These are phyloP conservation scores for Chimonanthus praecox DNA, from an alignment of 164 flowering plant genomes.

Conservation along the genomic window DNA sequence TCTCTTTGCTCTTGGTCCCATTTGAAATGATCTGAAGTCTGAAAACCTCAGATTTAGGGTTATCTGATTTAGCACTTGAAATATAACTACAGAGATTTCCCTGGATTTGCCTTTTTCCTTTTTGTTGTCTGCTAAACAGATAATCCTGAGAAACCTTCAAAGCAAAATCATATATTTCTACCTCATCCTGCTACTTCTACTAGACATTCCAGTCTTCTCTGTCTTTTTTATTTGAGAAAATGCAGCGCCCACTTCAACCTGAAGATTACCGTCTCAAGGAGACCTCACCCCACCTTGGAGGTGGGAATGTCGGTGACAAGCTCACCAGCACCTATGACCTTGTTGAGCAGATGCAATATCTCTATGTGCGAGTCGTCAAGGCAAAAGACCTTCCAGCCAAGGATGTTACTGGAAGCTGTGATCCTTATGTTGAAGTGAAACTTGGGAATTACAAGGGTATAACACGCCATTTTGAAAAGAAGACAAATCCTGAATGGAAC, in stretches of 20 bases:
- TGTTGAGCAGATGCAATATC: conserved; percentile 65
- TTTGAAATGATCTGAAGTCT: neutral
- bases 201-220: neutral
- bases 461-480: conserved; percentile 23
- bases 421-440: conserved; percentile 29
- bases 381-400: conserved; percentile 25
- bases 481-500: conserved; percentile 30
- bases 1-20: neutral
- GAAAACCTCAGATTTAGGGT: neutral
- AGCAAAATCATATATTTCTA: neutral
- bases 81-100: neutral
- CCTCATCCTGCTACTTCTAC: conserved; percentile 4
- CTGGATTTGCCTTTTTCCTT: neutral
- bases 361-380: conserved; percentile 26
- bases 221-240: neutral
- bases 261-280: conserved; percentile 72
- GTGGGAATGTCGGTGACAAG: conserved; percentile 52
- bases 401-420: conserved; percentile 20
- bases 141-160: neutral
- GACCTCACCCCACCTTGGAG: conserved; percentile 80
- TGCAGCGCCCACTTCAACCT: conserved; percentile 26
- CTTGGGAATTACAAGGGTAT: conserved; percentile 25
- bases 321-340: conserved; percentile 85
- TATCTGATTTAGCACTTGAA: neutral
- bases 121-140: neutral